Evolutionary conservation across 2,329 filamentous ascomycete genomes (phyloP), one percentile per base, ranked within the genome.

Genomic region (Decorospora gaudefroyi): DNA sequence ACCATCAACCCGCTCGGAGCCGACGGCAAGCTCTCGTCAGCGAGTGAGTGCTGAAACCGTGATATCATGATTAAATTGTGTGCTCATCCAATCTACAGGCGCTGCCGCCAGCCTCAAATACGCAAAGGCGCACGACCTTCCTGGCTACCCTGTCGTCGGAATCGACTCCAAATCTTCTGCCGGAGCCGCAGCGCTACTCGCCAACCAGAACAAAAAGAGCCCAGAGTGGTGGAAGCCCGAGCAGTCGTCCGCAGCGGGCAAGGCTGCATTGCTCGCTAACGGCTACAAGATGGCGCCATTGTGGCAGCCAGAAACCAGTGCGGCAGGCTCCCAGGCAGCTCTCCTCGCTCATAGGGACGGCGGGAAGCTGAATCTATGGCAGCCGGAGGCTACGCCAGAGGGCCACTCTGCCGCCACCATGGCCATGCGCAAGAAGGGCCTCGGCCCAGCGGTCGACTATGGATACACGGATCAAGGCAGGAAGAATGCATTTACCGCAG

Each of bases 321-420:
- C 81, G 9, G 81, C 84, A 35, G 86, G 87, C 23, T 84, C 86
- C 36, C 88, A 87, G 64, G 88, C 90, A 33, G 90, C 90, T 3
- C 65, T 89, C 7, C 73, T 88, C 17, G 88, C 88, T 3, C 63
- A 78, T 51, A 77, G 70, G 58, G 76, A 79, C 41, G 76, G 76
- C 34, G 75, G 59, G 36, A 80, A 76, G 59, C 66, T 78, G 36
- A 75, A 78, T 47, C 68, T 78, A 12, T 81, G 76, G 77, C 73
- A 71, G 40, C 76, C 79, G 2, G 66, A 78, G 35, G 70, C 75
- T 18, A 74, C 72, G 51, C 65, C 74, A 11, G 70, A 73, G 12
- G 86, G 86, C 13, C 82, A 82, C 59, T 86, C 87, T 12, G 87
- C 88, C 11, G 87, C 87, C 2, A 83, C 75, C 27, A 78, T 85